Evolutionary conservation across 23 red algal species (phyloP).

Genomic region (Chondrus crispus): DNA sequence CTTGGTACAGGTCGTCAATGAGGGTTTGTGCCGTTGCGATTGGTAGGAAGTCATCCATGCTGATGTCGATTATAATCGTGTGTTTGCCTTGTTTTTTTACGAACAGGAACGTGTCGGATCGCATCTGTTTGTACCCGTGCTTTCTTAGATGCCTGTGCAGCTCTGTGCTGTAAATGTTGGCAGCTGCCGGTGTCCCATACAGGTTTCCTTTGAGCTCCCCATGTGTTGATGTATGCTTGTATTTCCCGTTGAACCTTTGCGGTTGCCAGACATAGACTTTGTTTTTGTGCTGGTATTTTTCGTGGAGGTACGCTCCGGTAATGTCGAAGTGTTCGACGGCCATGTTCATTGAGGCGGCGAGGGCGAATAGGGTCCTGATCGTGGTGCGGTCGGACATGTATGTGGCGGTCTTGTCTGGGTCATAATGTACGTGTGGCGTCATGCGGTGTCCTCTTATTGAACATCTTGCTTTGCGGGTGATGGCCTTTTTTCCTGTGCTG

Average conservation of each 20-base stretch:
- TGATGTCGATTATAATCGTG: too few species aligned
- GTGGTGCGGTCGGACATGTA: background rate
- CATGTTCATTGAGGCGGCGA: background rate
- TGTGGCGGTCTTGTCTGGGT: background rate
- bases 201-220: background rate
- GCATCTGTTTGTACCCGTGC: too few species aligned
- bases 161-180: background rate
- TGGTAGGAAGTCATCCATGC: too few species aligned
- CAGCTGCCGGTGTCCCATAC: background rate
- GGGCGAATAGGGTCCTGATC: background rate
- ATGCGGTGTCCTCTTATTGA: background rate
- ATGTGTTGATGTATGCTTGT: background rate
- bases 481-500: background rate
- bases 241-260: background rate
- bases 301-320: background rate
- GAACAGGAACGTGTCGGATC: too few species aligned
- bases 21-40: too few species aligned
- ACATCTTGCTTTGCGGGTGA: background rate
- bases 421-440: background rate
- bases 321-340: conserved; percentile 17
- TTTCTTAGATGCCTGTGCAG: too few species aligned
- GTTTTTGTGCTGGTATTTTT: background rate
- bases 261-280: background rate
- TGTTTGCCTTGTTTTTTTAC: too few species aligned
- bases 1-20: too few species aligned